These are phyloP conservation scores for Penicillium roqueforti DNA, from an alignment of 495 filamentous ascomycete species.

Conservation along the genomic window DNA sequence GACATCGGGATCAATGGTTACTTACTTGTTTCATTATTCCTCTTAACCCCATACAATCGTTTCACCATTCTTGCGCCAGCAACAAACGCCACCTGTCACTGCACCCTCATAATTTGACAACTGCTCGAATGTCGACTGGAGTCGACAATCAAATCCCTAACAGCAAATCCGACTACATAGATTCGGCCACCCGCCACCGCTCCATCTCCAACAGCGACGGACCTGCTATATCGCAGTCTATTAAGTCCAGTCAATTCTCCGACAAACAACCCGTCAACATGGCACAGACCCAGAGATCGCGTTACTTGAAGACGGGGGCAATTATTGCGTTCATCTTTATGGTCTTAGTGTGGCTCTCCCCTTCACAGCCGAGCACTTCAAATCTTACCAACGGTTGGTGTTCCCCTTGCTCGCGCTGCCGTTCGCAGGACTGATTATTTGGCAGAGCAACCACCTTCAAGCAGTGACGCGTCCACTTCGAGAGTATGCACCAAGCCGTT, in stretches of 20 bases:
- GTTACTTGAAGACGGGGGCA: conserved; percentile 78
- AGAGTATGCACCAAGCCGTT: conserved; percentile 74
- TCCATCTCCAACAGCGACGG: conserved; percentile 31
- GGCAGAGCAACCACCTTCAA: conserved; percentile 27
- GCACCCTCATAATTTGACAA: conserved; percentile 12
- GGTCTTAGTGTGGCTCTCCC: conserved; percentile 70
- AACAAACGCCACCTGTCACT: conserved; percentile 15
- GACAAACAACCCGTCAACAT: conserved; percentile 42
- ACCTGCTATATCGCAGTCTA: conserved; percentile 9
- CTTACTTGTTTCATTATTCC: conserved; percentile 5
- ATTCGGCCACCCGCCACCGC: conserved; percentile 30
- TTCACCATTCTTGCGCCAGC: conserved; percentile 19
- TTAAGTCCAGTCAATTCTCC: conserved; percentile 13
- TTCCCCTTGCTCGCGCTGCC: not conserved
- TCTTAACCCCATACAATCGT: conserved; percentile 23
- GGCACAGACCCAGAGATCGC: conserved; percentile 68
- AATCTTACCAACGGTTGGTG: conserved; percentile 40
- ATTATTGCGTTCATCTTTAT: conserved; percentile 71
- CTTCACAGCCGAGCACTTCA: conserved; percentile 41
- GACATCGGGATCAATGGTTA: conserved; percentile 29
- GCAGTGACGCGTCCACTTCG: conserved; percentile 26
- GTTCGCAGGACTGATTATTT: conserved; percentile 10
- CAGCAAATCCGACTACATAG: conserved; percentile 15
- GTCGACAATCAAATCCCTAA: conserved; percentile 32
- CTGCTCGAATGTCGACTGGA: conserved; percentile 51